Conservation (phyloP, 2,329 filamentous ascomycete species). For the Cladorrhinum sp. region DNA sequence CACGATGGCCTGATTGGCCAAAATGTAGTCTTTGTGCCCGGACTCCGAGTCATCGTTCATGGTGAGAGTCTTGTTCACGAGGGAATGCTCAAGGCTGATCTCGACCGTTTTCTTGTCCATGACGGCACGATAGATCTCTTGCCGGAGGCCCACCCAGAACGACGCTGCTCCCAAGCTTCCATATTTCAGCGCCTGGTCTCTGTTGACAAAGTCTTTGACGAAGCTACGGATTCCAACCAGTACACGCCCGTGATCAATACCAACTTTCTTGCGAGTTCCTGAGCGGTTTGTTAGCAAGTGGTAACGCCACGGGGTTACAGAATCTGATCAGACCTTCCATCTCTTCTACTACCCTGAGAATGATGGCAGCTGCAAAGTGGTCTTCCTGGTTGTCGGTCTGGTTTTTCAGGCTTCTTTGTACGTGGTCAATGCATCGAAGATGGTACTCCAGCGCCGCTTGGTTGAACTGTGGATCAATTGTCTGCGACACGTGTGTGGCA, state of each 20-base stretch:
- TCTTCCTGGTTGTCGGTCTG: slow-evolving; percentile 44
- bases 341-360: slow-evolving; percentile 56
- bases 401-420: slow-evolving; percentile 46
- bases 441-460: slow-evolving; percentile 49
- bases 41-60: slow-evolving; percentile 26
- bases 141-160: slow-evolving; percentile 56
- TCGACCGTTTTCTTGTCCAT: slow-evolving; percentile 45
- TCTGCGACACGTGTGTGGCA: slow-evolving; percentile 51
- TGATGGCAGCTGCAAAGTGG: slow-evolving; percentile 53
- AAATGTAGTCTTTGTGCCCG: slow-evolving; percentile 48
- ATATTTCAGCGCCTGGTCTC: slow-evolving; percentile 36
- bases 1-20: slow-evolving; percentile 60
- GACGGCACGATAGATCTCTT: slow-evolving; percentile 58
- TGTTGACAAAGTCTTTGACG: slow-evolving; percentile 44
- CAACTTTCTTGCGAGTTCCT: not conserved
- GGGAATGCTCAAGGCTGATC: slow-evolving; percentile 48
- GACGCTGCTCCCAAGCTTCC: slow-evolving; percentile 48
- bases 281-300: not conserved
- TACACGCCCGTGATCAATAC: not conserved
- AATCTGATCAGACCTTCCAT: slow-evolving; percentile 32
- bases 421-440: slow-evolving; percentile 48
- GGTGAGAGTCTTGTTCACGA: slow-evolving; percentile 48
- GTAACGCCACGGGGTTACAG: not conserved
- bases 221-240: slow-evolving; percentile 32
- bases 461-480: slow-evolving; percentile 27